A percentile compares a stretch with the other conserved stretches of the same genome.
Conservation (phyloP, 768 basidiomycete species). For the Boletus edulis region DNA sequence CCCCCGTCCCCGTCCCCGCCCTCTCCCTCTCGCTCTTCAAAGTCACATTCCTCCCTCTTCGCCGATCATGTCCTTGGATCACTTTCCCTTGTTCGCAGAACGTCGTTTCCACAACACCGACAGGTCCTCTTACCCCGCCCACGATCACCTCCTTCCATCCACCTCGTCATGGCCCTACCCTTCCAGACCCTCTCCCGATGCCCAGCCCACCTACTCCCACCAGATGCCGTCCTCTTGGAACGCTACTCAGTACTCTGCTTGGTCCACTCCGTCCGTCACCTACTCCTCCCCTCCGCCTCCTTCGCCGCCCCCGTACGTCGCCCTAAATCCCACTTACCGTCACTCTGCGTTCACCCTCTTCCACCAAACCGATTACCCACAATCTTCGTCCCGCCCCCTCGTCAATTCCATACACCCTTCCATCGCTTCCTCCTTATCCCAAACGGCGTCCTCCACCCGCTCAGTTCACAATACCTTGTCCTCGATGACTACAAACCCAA, state of each 20-base stretch:
- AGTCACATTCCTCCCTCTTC: background rate
- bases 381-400: constrained; percentile 19
- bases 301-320: constrained; percentile 24
- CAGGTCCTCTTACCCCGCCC: constrained; percentile 20
- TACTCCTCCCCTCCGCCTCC: constrained; percentile 22
- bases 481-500: constrained; percentile 11
- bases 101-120: constrained; percentile 32
- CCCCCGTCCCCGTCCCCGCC: constrained; percentile 7
- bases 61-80: constrained; percentile 31
- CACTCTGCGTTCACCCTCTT: constrained; percentile 20
- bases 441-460: constrained; percentile 12
- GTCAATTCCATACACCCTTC: constrained; percentile 12
- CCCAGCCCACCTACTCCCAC: constrained; percentile 10
- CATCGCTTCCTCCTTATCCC: constrained; percentile 19
- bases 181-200: constrained; percentile 22
- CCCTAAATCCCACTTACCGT: constrained; percentile 22
- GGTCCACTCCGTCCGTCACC: constrained; percentile 15
- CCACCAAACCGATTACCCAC: constrained; percentile 21
- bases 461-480: constrained; percentile 13
- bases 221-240: constrained; percentile 22
- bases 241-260: constrained; percentile 12
- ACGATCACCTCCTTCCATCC: constrained; percentile 22
- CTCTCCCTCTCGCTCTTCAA: background rate
- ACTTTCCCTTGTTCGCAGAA: constrained; percentile 31
- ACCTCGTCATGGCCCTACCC: constrained; percentile 26